Percentiles rank a stretch among this genome's conserved stretches.
Conservation (phyloP, 2,329 filamentous ascomycete genomes). For the Fulvia fulva region DNA sequence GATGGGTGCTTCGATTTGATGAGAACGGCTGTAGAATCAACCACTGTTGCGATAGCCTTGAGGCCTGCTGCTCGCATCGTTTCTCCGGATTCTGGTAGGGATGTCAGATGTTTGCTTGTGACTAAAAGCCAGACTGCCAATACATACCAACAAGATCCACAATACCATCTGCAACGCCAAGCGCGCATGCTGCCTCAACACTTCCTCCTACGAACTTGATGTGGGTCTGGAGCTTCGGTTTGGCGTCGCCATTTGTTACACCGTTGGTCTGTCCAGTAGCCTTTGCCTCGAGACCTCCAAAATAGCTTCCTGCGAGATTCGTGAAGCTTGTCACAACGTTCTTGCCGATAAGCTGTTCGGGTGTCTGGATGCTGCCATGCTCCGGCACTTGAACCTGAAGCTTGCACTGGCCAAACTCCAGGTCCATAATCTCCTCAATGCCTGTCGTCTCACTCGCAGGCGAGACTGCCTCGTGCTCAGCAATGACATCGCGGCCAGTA, state of each 20-base stretch:
- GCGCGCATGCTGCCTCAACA: slow-evolving; percentile 92
- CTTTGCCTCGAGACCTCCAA: slow-evolving; percentile 66
- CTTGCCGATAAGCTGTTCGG: slow-evolving; percentile 79
- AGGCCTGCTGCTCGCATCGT: slow-evolving; percentile 96
- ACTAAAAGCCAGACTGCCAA: background rate
- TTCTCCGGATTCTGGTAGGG: slow-evolving; percentile 79
- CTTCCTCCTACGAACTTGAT: slow-evolving; percentile 94
- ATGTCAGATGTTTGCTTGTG: background rate
- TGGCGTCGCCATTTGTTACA: slow-evolving; percentile 34
- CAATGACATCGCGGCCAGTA: slow-evolving; percentile 87
- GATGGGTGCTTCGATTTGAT: slow-evolving; percentile 85
- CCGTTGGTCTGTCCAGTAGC: slow-evolving; percentile 38
- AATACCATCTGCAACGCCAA: slow-evolving; percentile 94
- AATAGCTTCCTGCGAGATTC: slow-evolving; percentile 76
- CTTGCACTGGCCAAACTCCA: slow-evolving; percentile 86
- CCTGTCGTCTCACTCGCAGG: slow-evolving; percentile 50
- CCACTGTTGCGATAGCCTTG: slow-evolving; percentile 88
- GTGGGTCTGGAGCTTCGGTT: slow-evolving; percentile 69
- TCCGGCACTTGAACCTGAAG: slow-evolving; percentile 95
- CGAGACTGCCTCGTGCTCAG: slow-evolving; percentile 63
- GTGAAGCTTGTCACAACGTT: slow-evolving; percentile 97
- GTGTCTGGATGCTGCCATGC: slow-evolving; percentile 66
- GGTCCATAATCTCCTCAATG: slow-evolving; percentile 82
- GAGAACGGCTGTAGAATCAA: slow-evolving; percentile 81
- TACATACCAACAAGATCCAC: slow-evolving; percentile 89